phyloP scores from a whole-genome alignment of 441 rosid genomes.

The Bruguiera hainesii region DNA sequence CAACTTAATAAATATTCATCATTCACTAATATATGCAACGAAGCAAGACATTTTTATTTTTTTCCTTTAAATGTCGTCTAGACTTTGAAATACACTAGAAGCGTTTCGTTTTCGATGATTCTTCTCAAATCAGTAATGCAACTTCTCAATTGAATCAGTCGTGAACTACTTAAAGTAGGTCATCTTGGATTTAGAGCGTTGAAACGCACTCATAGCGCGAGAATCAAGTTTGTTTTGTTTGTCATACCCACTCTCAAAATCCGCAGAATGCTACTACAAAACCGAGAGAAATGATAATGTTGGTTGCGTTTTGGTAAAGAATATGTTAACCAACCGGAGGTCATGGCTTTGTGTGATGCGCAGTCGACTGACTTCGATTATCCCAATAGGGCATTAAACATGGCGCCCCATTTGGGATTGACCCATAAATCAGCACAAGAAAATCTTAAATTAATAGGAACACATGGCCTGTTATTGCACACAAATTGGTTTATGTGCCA shows the following conservation, averaged over 20 bases:
- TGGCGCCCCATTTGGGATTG: not conserved
- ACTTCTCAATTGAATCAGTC: too few species aligned
- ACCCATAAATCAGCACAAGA: not conserved
- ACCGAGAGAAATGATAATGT: not conserved
- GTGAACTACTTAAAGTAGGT: too few species aligned
- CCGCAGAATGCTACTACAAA: not conserved
- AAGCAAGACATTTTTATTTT: not conserved
- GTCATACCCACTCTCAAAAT: too few species aligned
- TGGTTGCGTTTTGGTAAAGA: slow-evolving; percentile 12
- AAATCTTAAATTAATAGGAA: not conserved
- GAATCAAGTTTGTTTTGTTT: not conserved
- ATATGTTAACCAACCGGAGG: not conserved
- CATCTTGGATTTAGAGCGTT: too few species aligned
- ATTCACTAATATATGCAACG: not conserved
- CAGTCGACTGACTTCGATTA: slow-evolving; percentile 3
- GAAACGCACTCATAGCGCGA: not conserved
- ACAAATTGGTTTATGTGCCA: too few species aligned
- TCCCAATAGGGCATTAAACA: slow-evolving; percentile 6
- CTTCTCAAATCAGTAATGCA: too few species aligned
- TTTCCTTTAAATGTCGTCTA: not conserved
- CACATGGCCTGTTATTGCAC: too few species aligned
- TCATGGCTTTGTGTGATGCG: slow-evolving; percentile 6
- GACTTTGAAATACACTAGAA: too few species aligned
- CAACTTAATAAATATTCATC: not conserved
- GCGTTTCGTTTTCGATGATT: too few species aligned